Evolutionary conservation across 1,284 basidiomycete genomes (phyloP).

Genomic region (Ceratobasidium sp.): DNA sequence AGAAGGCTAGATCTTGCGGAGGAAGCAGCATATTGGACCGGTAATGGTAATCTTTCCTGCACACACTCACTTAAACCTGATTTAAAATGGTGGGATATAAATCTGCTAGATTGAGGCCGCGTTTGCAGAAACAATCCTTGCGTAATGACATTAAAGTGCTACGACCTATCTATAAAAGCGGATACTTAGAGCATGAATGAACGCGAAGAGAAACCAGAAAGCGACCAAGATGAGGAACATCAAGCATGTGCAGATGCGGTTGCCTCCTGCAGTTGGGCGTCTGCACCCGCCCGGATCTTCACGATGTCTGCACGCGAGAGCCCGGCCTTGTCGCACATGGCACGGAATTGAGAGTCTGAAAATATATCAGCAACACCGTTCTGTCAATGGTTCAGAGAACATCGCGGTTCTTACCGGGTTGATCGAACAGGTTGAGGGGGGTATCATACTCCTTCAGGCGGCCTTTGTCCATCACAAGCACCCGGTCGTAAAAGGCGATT

Average conservation of each 20-base stretch:
- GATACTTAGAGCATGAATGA: not conserved
- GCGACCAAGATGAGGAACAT: not conserved
- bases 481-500: conserved; percentile 75
- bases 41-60: too few relatives aligned
- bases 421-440: conserved; percentile 79
- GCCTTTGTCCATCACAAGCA: conserved; percentile 79
- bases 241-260: conserved; percentile 9
- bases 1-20: too few relatives aligned
- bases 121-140: not conserved
- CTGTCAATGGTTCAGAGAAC: not conserved
- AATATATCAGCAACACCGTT: not conserved
- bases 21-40: too few relatives aligned
- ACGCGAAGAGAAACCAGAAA: conserved; percentile 1
- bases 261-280: conserved; percentile 32
- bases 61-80: too few relatives aligned
- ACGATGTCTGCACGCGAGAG: conserved; percentile 70
- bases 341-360: conserved; percentile 57
- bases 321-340: conserved; percentile 79
- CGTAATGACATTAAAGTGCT: not conserved
- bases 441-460: conserved; percentile 79
- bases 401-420: conserved; percentile 75
- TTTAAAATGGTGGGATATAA: too few relatives aligned
- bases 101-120: too few relatives aligned
- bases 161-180: not conserved
- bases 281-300: conserved; percentile 57